A percentile compares a stretch with the other conserved stretches of the same genome.
phyloP scores from a whole-genome alignment of 2,329 filamentous ascomycete genomes.

The Ceratocystis destructans region DNA sequence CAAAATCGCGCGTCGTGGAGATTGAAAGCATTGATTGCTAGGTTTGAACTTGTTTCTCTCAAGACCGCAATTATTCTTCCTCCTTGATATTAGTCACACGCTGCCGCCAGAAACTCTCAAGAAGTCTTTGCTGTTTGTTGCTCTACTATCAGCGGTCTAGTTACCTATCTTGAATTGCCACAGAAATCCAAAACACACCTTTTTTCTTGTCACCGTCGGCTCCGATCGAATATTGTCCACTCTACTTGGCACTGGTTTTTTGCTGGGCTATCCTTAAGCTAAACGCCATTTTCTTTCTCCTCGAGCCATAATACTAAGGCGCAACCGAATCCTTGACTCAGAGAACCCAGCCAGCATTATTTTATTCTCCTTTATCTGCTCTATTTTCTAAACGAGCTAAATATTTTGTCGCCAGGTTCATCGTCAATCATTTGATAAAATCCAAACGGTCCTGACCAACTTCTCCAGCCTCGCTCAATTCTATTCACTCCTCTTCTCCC shows the following conservation, averaged over 20 bases:
- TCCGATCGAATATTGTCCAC: conserved; percentile 4
- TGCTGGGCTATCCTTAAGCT: not conserved
- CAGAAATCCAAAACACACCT: not conserved
- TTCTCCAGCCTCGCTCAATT: not conserved
- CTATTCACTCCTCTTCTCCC: not conserved
- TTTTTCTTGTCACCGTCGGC: not conserved
- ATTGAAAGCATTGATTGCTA: no score
- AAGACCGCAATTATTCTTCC: no score
- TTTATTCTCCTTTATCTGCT: not conserved
- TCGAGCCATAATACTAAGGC: not conserved
- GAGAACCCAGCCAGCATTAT: not conserved
- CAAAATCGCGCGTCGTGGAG: no score
- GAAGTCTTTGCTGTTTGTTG: not conserved
- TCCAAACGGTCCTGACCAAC: not conserved
- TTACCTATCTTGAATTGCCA: not conserved
- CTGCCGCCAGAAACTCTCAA: no score
- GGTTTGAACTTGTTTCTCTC: no score
- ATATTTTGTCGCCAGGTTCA: not conserved
- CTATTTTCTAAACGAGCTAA: not conserved
- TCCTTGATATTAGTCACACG: no score
- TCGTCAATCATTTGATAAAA: not conserved
- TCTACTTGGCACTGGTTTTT: not conserved
- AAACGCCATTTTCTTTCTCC: not conserved
- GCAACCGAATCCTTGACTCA: not conserved
- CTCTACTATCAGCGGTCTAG: not conserved